Evolutionary conservation across 768 basidiomycete genomes (phyloP).

Genomic region (Boletus eberwhitei): DNA sequence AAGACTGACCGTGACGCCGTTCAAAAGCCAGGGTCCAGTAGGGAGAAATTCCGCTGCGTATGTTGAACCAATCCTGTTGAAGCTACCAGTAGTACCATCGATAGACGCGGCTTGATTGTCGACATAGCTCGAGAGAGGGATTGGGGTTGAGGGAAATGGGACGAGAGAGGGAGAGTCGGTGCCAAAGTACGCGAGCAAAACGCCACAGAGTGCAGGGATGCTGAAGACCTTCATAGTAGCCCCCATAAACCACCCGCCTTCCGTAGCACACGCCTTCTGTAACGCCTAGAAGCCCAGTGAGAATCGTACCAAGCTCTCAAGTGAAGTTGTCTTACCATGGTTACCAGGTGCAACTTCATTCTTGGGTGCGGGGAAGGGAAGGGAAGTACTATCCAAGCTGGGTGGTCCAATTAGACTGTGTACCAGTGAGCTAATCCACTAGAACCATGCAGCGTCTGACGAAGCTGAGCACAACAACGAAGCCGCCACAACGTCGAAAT

Average conservation of each 20-base stretch:
- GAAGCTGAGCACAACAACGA: neutral
- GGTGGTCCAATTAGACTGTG: neutral
- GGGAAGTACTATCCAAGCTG: neutral
- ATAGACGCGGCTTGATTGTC: conserved; percentile 45
- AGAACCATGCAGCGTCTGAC: neutral
- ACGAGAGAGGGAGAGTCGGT: conserved; percentile 10
- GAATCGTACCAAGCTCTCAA: neutral
- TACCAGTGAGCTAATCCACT: neutral
- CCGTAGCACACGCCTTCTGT: conserved; percentile 9
- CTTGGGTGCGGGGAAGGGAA: neutral
- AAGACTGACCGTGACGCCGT: conserved; percentile 38
- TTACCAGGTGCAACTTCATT: neutral
- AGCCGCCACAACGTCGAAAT: neutral
- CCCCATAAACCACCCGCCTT: conserved; percentile 7
- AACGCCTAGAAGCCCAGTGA: neutral
- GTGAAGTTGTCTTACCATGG: conserved; percentile 14
- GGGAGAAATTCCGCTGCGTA: conserved; percentile 42
- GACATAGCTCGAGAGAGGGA: conserved; percentile 33
- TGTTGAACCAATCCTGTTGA: conserved; percentile 39
- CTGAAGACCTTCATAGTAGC: conserved; percentile 16
- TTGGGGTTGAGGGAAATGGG: conserved; percentile 31
- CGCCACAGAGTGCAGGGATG: conserved; percentile 22
- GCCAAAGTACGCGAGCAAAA: conserved; percentile 19
- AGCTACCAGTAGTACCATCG: conserved; percentile 37
- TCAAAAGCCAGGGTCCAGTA: conserved; percentile 35